Evolutionary conservation across 768 basidiomycete species (phyloP), one percentile per base, ranked within the genome.

Genomic region (Sporobolomyces phaffii): DNA sequence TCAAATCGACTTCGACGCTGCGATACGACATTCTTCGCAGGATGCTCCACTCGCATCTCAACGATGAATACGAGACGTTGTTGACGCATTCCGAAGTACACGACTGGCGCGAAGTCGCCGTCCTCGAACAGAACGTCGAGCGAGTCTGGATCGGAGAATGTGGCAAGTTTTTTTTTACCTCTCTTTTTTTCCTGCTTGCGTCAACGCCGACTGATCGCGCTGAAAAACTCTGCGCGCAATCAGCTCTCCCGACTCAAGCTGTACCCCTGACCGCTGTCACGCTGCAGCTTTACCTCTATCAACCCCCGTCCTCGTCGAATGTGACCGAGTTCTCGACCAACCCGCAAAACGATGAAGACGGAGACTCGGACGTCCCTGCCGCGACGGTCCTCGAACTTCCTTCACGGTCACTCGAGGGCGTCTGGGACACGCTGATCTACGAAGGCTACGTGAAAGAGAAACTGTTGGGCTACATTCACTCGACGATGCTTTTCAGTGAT

Each of bases 321-420:
- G 44, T 78, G 11, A 77, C 80, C 74, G 90, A 94, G 67, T 88
- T 90, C 70, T 82, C 85, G 1, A 78, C 78, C 7, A 73, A 72
- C 20, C 48, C 73, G 5, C 61, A 60, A 49, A 49, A 48, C 24
- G 69, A 65, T 29, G 82, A 82, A 33, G 88, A 88, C 26, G 82
- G 81, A 26, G 88, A 86, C 48, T 85, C 87, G 65, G 85, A 86
- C 57, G 85, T 90, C 0, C 87, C 87, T 80, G 90, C 94, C 15
- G 96, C 93, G 1, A 88, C 84, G 64, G 87, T 97, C 24, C 88
- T 88, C 76, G 88, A 93, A 60, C 82, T 99, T 50, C 96, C 96
- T 1, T 88, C 87, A 68, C 77, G 81, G 68, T 83, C 81, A 44
- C 87, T 89, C 82, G 94, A 98, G 65, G 92, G 94, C 1, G 79